Conservation (phyloP, 441 rosid genomes). For the Syzygium syzygioides region DNA sequence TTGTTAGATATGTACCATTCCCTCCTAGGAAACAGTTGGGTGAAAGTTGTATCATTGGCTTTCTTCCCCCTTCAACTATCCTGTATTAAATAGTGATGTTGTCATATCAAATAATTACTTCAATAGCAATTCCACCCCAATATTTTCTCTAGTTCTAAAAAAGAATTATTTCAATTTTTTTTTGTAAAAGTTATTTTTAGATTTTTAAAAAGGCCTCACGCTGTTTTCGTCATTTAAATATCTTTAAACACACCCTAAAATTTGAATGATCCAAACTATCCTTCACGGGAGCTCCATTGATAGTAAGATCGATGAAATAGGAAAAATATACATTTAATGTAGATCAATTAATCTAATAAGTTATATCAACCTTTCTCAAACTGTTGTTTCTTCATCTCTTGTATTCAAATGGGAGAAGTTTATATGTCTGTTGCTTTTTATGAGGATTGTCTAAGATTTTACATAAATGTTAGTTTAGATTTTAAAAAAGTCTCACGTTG, state of each 20-base stretch:
- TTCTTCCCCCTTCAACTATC: neutral
- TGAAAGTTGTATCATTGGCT: neutral
- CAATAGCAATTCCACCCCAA: neutral
- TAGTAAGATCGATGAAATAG: neutral
- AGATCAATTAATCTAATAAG: neutral
- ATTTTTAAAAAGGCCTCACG: accelerated
- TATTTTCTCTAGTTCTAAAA: neutral
- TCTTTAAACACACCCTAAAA: accelerated
- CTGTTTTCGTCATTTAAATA: accelerated
- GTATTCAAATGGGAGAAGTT: too few relatives aligned
- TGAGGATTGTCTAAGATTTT: too few relatives aligned
- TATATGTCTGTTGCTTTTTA: too few relatives aligned
- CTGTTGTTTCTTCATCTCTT: too few relatives aligned
- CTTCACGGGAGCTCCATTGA: neutral
- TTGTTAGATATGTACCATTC: neutral
- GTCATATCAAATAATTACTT: neutral
- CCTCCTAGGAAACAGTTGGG: neutral
- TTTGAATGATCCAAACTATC: neutral
- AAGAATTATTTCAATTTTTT: neutral
- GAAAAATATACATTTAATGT: neutral
- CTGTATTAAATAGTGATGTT: neutral
- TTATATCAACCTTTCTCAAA: neutral
- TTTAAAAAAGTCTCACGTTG: too few relatives aligned
- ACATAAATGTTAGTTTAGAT: too few relatives aligned
- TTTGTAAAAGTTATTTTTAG: neutral